A percentile compares a stretch with the other conserved stretches of the same genome.
These are phyloP conservation scores for Pseudogymnoascus pannorum DNA, from an alignment of 2,329 filamentous ascomycete species.

Conservation along the genomic window DNA sequence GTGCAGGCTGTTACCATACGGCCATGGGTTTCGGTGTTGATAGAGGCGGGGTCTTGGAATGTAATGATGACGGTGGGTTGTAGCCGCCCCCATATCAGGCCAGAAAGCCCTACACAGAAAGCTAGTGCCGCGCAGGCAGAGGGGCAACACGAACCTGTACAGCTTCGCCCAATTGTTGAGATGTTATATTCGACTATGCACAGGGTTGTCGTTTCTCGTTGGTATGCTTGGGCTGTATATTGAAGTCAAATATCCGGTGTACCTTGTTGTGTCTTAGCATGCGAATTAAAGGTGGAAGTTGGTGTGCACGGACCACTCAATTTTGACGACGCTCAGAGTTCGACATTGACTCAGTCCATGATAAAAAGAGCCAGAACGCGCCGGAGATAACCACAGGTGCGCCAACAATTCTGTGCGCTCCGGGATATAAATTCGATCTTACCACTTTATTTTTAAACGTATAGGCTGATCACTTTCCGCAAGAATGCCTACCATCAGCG, in stretches of 20 bases:
- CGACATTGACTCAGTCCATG: slow-evolving; percentile 9
- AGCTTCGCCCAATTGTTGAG: slow-evolving; percentile 8
- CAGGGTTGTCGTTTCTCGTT: slow-evolving; percentile 9
- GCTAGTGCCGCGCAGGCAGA: background rate
- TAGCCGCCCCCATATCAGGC: slow-evolving; percentile 7
- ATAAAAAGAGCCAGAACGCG: slow-evolving; percentile 10
- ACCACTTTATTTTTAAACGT: background rate
- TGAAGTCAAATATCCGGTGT: slow-evolving; percentile 9
- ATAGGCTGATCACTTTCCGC: slow-evolving; percentile 15
- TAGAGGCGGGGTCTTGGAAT: slow-evolving; percentile 9
- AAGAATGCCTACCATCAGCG: slow-evolving; percentile 90
- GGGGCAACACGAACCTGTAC: slow-evolving; percentile 1
- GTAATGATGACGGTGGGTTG: slow-evolving; percentile 9
- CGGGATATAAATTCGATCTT: background rate
- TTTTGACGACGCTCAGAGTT: slow-evolving; percentile 5
- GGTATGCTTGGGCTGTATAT: slow-evolving; percentile 6
- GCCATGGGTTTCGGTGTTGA: background rate
- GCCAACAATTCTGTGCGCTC: slow-evolving; percentile 28
- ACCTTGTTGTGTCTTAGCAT: slow-evolving; percentile 10
- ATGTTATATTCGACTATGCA: slow-evolving; percentile 9
- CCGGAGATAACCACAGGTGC: slow-evolving; percentile 8
- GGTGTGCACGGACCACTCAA: slow-evolving; percentile 6
- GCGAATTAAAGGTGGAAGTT: slow-evolving; percentile 11
- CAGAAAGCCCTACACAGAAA: slow-evolving; percentile 3
- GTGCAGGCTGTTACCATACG: background rate